A percentile compares a stretch with the other conserved stretches of the same genome.
Conservation (phyloP, 2,329 filamentous ascomycete genomes). For the Immersiporthe knoxdaviesiana region DNA sequence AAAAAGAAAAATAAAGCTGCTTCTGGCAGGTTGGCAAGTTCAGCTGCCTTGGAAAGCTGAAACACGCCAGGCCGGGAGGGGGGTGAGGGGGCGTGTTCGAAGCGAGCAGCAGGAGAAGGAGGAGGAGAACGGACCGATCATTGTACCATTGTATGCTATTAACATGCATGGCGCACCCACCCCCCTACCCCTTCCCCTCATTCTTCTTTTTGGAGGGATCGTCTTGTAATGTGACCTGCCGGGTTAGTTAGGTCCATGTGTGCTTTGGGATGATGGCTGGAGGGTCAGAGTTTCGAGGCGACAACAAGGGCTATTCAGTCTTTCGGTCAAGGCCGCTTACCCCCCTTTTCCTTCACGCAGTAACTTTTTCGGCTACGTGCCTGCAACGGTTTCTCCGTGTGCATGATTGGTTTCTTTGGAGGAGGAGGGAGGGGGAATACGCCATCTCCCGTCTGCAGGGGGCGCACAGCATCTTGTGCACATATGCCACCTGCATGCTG, state of each 20-base stretch:
- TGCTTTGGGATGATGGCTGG: background rate
- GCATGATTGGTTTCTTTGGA: background rate
- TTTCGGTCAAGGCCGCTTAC: background rate
- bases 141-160: background rate
- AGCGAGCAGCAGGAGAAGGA: background rate
- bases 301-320: background rate
- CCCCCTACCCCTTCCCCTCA: too few relatives aligned
- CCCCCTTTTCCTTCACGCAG: too few relatives aligned
- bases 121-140: too few relatives aligned
- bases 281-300: background rate
- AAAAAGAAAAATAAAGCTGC: background rate
- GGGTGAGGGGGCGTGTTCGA: background rate
- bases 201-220: background rate
- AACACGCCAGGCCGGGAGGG: constrained; percentile 7
- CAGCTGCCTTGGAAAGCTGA: constrained; percentile 14
- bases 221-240: background rate
- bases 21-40: constrained; percentile 5
- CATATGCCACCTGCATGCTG: background rate
- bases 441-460: background rate
- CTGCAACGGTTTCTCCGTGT: background rate
- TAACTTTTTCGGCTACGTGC: background rate
- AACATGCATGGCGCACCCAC: too few relatives aligned
- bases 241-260: background rate
- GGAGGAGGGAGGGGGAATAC: background rate
- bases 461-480: background rate